These are phyloP conservation scores for Puccinia triticina DNA, from an alignment of 1,284 basidiomycete genomes.

Conservation along the genomic window DNA sequence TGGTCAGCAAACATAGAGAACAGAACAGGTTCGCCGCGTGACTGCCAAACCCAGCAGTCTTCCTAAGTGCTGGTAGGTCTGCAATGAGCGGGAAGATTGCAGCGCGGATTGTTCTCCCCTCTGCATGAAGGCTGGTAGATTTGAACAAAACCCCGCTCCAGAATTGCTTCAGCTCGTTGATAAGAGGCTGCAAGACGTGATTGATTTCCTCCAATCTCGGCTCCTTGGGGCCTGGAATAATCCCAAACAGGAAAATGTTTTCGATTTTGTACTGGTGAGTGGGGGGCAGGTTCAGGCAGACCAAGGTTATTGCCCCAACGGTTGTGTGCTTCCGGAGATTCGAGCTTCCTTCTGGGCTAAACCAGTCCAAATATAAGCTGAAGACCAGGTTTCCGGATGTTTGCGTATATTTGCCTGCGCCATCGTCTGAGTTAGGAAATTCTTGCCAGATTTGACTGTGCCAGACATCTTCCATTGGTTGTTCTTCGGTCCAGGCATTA, in stretches of 20 bases:
- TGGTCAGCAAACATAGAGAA: not conserved
- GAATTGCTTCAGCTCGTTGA: constrained; percentile 7
- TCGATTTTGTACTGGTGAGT: not conserved
- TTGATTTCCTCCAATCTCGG: constrained; percentile 17
- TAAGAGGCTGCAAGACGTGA: constrained; percentile 10
- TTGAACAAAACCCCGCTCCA: constrained; percentile 12
- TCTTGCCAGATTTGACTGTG: not conserved
- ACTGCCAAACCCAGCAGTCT: not conserved
- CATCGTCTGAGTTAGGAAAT: not conserved
- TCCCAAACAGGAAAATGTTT: too few relatives aligned
- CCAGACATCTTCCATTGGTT: not conserved
- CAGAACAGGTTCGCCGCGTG: not conserved
- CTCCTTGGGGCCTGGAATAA: constrained; percentile 29
- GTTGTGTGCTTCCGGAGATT: not conserved
- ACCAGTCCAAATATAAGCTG: too few relatives aligned
- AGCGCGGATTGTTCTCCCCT: not conserved
- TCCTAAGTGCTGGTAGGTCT: not conserved
- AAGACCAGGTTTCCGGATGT: too few relatives aligned
- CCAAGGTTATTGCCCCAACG: constrained; percentile 3
- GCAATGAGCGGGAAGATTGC: constrained; percentile 9
- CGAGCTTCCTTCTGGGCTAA: too few relatives aligned
- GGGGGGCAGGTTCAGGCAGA: constrained; percentile 32
- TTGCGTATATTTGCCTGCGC: too few relatives aligned
- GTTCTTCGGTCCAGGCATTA: not conserved
- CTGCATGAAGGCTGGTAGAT: not conserved